These are phyloP conservation scores for Phytophthora aleatoria DNA, from an alignment of 352 stramenopile genomes.

Conservation along the genomic window DNA sequence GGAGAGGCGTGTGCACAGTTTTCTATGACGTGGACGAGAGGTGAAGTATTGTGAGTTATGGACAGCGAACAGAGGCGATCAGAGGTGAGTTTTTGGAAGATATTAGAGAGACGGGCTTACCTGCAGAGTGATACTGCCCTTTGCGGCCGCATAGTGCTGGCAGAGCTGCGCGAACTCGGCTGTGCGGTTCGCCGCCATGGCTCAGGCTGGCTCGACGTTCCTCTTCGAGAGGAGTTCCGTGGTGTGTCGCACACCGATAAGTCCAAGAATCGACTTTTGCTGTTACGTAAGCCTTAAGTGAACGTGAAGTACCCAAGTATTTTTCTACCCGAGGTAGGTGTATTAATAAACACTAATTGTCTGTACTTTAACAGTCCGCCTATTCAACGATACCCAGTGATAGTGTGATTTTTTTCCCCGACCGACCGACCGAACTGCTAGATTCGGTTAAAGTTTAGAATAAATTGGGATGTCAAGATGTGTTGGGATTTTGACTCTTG, in stretches of 20 bases:
- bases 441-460: too few species aligned
- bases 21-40: slow-evolving; percentile 29
- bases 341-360: too few species aligned
- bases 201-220: slow-evolving; percentile 2
- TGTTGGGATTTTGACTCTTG: too few species aligned
- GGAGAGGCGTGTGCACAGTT: slow-evolving; percentile 49
- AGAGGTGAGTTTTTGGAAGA: not conserved
- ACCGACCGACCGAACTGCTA: too few species aligned
- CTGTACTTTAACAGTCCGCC: too few species aligned
- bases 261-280: too few species aligned
- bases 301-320: too few species aligned
- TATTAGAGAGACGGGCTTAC: slow-evolving; percentile 15
- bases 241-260: not conserved
- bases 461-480: too few species aligned
- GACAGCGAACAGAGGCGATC: not conserved
- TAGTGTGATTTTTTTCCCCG: too few species aligned
- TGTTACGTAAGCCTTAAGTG: too few species aligned
- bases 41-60: slow-evolving; percentile 8
- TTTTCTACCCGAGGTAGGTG: too few species aligned
- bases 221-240: not conserved
- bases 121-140: slow-evolving; percentile 34
- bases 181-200: slow-evolving; percentile 75
- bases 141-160: slow-evolving; percentile 48
- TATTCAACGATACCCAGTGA: too few species aligned
- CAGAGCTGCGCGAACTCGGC: slow-evolving; percentile 71